phyloP scores from a whole-genome alignment of 140 eudicot species.

The Bidens hawaiensis region DNA sequence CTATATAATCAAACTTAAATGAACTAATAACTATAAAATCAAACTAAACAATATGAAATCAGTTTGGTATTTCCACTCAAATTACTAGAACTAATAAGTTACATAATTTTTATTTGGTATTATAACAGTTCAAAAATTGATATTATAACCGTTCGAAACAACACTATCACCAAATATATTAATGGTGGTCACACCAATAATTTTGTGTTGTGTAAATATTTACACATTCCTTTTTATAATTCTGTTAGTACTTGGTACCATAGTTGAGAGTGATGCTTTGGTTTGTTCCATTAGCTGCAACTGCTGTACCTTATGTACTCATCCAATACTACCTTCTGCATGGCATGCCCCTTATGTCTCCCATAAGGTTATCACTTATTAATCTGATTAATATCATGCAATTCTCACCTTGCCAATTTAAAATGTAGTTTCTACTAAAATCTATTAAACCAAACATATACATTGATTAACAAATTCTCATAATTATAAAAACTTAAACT shows the following conservation, averaged over 20 bases:
- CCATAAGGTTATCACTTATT: not conserved
- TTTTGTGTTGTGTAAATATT: not conserved
- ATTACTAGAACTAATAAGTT: too few relatives aligned
- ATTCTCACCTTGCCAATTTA: conserved; percentile 10
- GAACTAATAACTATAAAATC: too few relatives aligned
- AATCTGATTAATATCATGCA: conserved; percentile 15
- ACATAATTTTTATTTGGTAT: too few relatives aligned
- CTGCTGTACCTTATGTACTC: conserved; percentile 18
- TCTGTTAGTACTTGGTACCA: not conserved
- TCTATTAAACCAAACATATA: not conserved
- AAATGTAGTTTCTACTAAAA: not conserved
- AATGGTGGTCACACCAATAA: not conserved
- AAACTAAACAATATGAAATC: too few relatives aligned
- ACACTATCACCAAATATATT: not conserved
- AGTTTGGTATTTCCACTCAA: too few relatives aligned
- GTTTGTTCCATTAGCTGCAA: not conserved
- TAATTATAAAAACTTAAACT: too few relatives aligned
- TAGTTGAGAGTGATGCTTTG: not conserved
- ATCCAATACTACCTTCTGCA: conserved; percentile 23
- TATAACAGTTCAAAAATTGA: too few relatives aligned
- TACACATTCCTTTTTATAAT: not conserved
- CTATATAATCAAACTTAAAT: too few relatives aligned
- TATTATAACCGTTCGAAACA: too few relatives aligned
- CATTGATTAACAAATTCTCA: not conserved
- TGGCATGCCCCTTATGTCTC: conserved; percentile 23